A percentile compares a stretch with the other conserved stretches of the same genome.
phyloP scores from a whole-genome alignment of 75 land plant genomes.

The Sequoiadendron giganteum region DNA sequence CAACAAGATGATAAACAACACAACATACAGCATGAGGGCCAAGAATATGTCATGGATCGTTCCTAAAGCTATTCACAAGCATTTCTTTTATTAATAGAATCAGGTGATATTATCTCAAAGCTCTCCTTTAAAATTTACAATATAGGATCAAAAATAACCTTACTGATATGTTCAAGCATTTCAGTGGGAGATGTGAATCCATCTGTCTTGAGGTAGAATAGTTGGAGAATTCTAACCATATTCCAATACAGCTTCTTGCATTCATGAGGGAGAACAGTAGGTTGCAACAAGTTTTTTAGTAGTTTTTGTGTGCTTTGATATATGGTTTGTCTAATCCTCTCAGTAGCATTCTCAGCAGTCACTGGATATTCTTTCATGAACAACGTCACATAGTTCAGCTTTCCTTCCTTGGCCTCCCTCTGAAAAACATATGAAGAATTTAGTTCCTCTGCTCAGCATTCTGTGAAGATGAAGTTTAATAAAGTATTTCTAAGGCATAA shows the following conservation, averaged over 20 bases:
- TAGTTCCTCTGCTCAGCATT: not conserved
- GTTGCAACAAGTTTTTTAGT: slow-evolving; percentile 40
- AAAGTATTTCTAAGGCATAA: not conserved
- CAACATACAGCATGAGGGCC: too few relatives aligned
- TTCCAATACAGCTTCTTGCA: slow-evolving; percentile 79
- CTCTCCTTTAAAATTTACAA: not conserved
- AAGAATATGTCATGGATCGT: not conserved
- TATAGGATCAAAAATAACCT: slow-evolving; percentile 47
- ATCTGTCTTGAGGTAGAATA: slow-evolving; percentile 65
- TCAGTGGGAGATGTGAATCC: slow-evolving; percentile 70
- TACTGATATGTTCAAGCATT: slow-evolving; percentile 46
- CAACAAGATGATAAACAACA: too few relatives aligned
- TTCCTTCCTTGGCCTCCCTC: slow-evolving; percentile 75
- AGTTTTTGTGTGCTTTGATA: slow-evolving; percentile 47
- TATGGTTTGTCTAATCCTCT: slow-evolving; percentile 20
- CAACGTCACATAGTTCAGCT: slow-evolving; percentile 51
- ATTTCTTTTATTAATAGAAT: not conserved
- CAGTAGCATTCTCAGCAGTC: slow-evolving; percentile 32
- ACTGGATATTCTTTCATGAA: slow-evolving; percentile 30
- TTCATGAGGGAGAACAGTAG: slow-evolving; percentile 50
- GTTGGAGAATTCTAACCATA: slow-evolving; percentile 61
- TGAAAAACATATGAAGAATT: slow-evolving; percentile 19
- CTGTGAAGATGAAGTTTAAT: not conserved
- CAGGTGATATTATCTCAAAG: not conserved
- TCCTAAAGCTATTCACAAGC: not conserved